Evolutionary conservation across 2,329 filamentous ascomycete species (phyloP).

Genomic region (Colletotrichum limetticola): DNA sequence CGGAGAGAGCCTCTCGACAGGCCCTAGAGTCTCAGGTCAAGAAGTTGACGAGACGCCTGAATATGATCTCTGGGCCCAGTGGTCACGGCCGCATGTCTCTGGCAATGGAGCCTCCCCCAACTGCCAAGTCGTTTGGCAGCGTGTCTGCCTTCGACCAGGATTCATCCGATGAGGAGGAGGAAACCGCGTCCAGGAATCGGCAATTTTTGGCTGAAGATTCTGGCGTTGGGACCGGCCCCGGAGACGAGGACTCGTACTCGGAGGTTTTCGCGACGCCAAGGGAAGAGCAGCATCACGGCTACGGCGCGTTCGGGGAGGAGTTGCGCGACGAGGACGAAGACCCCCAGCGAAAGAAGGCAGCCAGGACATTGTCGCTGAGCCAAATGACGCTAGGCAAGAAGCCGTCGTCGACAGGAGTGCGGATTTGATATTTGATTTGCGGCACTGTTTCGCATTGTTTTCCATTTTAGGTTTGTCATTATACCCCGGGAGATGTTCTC

Average conservation of each 20-base stretch:
- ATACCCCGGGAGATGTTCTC: slow-evolving; percentile 33
- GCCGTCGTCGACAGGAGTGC: slow-evolving; percentile 7
- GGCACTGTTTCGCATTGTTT: slow-evolving; percentile 27
- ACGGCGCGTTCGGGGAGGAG: slow-evolving; percentile 55
- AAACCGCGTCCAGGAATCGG: slow-evolving; percentile 33
- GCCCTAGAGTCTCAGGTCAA: slow-evolving; percentile 67
- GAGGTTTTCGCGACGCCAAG: slow-evolving; percentile 64
- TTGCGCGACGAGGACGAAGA: slow-evolving; percentile 50
- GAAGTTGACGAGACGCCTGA: slow-evolving; percentile 61
- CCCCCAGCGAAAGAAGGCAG: slow-evolving; percentile 61
- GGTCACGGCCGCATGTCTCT: slow-evolving; percentile 32
- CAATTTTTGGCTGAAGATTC: slow-evolving; percentile 44
- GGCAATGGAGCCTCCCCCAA: slow-evolving; percentile 44
- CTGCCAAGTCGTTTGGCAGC: slow-evolving; percentile 49
- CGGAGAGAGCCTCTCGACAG: slow-evolving; percentile 66
- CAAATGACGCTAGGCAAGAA: slow-evolving; percentile 64
- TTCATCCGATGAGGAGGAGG: slow-evolving; percentile 49
- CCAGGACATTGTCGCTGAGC: slow-evolving; percentile 72
- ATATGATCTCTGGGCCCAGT: slow-evolving; percentile 50
- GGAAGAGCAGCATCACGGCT: slow-evolving; percentile 52
- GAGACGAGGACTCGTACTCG: slow-evolving; percentile 55
- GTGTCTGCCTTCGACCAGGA: slow-evolving; percentile 56
- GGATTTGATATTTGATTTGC: slow-evolving; percentile 19
- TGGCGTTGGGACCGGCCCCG: slow-evolving; percentile 46
- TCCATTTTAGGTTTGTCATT: slow-evolving; percentile 33